Percentiles rank a stretch among this genome's conserved stretches.
Evolutionary conservation across 2,329 filamentous ascomycete genomes (phyloP).

Genomic region (Colletotrichum tropicicola): DNA sequence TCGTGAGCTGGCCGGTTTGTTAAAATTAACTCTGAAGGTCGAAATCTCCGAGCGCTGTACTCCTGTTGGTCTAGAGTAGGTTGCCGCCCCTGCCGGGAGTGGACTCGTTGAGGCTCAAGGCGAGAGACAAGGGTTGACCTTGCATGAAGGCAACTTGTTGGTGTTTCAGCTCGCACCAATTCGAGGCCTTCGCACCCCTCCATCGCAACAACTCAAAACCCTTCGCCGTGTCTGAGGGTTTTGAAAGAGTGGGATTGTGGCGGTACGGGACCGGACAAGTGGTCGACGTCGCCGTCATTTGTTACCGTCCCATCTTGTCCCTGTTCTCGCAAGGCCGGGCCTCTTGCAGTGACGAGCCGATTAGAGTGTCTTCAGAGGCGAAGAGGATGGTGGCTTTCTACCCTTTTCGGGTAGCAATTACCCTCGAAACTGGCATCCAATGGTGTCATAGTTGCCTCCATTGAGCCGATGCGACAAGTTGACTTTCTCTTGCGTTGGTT

Average conservation of each 20-base stretch:
- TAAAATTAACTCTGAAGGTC: neutral
- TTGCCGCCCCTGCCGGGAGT: slow-evolving; percentile 7
- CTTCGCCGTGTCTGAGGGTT: slow-evolving; percentile 19
- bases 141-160: slow-evolving; percentile 20
- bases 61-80: slow-evolving; percentile 5
- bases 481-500: neutral
- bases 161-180: slow-evolving; percentile 29
- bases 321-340: slow-evolving; percentile 17
- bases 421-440: neutral
- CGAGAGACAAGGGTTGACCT: slow-evolving; percentile 24
- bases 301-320: slow-evolving; percentile 9
- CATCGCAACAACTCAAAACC: slow-evolving; percentile 30
- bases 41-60: slow-evolving; percentile 17
- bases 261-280: slow-evolving; percentile 13
- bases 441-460: neutral
- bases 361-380: neutral
- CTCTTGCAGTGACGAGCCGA: slow-evolving; percentile 14
- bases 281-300: slow-evolving; percentile 9
- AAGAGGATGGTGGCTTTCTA: neutral
- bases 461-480: neutral
- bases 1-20: neutral
- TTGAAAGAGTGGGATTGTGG: slow-evolving; percentile 24
- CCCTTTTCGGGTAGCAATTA: neutral
- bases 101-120: slow-evolving; percentile 23
- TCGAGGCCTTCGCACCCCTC: slow-evolving; percentile 22